phyloP scores from a whole-genome alignment of 148 eudicot species.

The Arbutus unedo region DNA sequence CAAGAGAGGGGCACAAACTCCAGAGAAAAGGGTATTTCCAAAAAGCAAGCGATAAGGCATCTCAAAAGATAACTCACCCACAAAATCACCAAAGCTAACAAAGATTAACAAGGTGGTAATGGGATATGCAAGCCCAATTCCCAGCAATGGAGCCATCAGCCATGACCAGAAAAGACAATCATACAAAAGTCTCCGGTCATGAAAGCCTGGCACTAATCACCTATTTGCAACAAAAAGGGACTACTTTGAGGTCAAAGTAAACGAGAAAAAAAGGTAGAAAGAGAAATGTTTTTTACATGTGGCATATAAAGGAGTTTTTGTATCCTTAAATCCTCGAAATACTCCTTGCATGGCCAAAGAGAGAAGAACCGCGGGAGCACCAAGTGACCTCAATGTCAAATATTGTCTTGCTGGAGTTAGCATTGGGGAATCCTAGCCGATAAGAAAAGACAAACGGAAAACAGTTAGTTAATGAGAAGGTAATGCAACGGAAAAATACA shows the following conservation, averaged over 20 bases:
- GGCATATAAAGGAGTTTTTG: slow-evolving; percentile 75
- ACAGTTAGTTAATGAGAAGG: neutral
- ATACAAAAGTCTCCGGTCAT: neutral
- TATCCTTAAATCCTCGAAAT: slow-evolving; percentile 79
- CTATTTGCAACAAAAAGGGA: neutral
- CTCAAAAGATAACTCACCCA: too few relatives aligned
- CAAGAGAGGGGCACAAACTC: neutral
- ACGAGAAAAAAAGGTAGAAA: neutral
- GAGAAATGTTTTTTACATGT: slow-evolving; percentile 35
- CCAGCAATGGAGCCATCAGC: neutral
- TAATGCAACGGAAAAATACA: neutral
- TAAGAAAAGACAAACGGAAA: neutral
- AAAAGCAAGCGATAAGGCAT: too few relatives aligned
- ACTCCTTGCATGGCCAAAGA: slow-evolving; percentile 90
- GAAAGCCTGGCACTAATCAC: neutral
- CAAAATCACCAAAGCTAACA: too few relatives aligned
- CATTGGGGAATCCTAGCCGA: slow-evolving; percentile 62
- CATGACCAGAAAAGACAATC: neutral
- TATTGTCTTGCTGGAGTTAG: slow-evolving; percentile 53
- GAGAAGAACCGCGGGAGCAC: slow-evolving; percentile 85
- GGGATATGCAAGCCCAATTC: neutral
- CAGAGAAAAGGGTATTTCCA: neutral
- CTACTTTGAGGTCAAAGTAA: slow-evolving; percentile 2
- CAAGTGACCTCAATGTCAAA: slow-evolving; percentile 67
- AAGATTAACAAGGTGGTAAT: too few relatives aligned